Base-by-base conservation (phyloP, 2,329 filamentous ascomycete species). In the Sporothrix variecibatus region DNA sequence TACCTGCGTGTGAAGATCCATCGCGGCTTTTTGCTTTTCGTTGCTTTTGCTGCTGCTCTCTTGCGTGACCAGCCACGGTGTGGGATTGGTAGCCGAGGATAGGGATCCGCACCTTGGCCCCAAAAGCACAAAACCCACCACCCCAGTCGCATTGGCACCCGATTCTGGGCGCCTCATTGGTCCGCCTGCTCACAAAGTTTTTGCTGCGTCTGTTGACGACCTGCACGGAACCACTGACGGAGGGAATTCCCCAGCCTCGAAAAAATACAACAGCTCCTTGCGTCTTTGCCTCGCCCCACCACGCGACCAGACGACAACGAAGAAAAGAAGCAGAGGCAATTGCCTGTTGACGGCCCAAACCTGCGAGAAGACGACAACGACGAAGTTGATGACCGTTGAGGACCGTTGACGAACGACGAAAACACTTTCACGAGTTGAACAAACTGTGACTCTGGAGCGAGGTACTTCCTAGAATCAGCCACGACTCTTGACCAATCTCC, bases 71-170 rank as follows among this genome's bases (percentile, higher is more conserved):
- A 70, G 67, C 51, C 68, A 58, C 51, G 49, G 68, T 26, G 31
- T 58, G 9, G n/a, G 68, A n/a, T 31, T 62, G 56, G 53, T 72
- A 72, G 70, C 70, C 70, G 70, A 72, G 70, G 70, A 72, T 72
- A 72, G 51, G 68, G 38, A 60, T 71, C 69, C 38, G 53, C 53
- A 62, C 34, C 40, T 49, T 53, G 67, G 46, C 28, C 28, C 34
- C 26, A 53, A 56, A 56, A 23, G 23, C 51, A 56, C 51, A 28
- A 26, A 28, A 23, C 28, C 67, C 65, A 51, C 62, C 62, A 28
- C 62, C 65, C 67, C 46, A 68, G 51, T 58, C 49, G 69, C 69
- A 71, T 72, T 46, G 34, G 56, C 70, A 72, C 51, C 56, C 56
- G 38, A 43, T 64, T 38, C 56, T 4, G 15, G 26, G 28, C 56